Percentiles rank a stretch among this genome's conserved stretches.
These are phyloP conservation scores for Phytopythium helicoides DNA, from an alignment of 352 stramenopile genomes.

Conservation along the genomic window DNA sequence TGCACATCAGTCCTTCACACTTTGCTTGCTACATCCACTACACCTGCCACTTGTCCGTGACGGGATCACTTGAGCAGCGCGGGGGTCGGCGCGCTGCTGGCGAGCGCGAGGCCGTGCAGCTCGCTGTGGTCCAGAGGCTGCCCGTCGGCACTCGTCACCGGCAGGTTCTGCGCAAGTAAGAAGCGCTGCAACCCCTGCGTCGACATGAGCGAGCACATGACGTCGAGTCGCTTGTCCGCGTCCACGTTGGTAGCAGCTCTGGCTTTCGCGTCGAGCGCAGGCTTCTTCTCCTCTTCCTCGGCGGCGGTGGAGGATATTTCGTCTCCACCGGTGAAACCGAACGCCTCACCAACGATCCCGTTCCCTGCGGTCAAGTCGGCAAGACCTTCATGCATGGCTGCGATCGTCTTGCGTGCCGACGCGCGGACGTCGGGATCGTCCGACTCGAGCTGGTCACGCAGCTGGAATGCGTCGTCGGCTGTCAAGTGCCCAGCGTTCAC, in stretches of 20 bases:
- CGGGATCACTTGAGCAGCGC: neutral
- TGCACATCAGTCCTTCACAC: too few species aligned
- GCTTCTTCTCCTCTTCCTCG: conserved; percentile 9
- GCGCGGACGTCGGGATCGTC: conserved; percentile 38
- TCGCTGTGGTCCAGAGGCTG: conserved; percentile 46
- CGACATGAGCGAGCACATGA: conserved; percentile 79
- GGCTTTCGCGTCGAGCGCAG: too few species aligned
- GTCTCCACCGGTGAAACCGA: conserved; percentile 26
- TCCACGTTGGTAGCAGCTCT: neutral
- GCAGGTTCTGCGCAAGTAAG: conserved; percentile 55
- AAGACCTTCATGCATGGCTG: conserved; percentile 53
- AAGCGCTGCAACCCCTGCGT: conserved; percentile 59
- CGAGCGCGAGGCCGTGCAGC: conserved; percentile 47
- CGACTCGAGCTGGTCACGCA: conserved; percentile 60
- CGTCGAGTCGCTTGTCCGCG: conserved; percentile 50
- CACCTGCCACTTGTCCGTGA: too few species aligned
- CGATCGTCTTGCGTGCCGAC: conserved; percentile 62
- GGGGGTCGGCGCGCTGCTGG: conserved; percentile 6
- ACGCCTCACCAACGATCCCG: conserved; percentile 22
- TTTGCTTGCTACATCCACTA: neutral
- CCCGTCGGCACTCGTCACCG: conserved; percentile 20
- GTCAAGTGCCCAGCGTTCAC: conserved; percentile 64
- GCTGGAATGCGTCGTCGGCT: conserved; percentile 64
- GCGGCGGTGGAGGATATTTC: conserved; percentile 3
- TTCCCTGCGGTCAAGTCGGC: conserved; percentile 21